Conservation (phyloP, 2,329 filamentous ascomycete species). For the Fusarium sp. region DNA sequence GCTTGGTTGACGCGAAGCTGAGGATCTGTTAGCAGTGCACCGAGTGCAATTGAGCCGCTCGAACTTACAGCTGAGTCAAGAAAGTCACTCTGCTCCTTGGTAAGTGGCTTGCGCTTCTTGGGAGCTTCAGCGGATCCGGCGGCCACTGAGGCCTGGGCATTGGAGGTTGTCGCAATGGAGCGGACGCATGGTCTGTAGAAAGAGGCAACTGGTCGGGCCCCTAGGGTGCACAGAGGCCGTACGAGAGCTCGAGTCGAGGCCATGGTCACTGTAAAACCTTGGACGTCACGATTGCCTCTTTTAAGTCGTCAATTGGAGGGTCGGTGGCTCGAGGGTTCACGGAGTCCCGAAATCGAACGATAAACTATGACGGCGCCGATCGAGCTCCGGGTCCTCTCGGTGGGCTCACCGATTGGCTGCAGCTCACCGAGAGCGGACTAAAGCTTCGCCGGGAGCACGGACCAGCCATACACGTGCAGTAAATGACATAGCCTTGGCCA, state of each 20-base stretch:
- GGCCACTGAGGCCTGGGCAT: constrained; percentile 30
- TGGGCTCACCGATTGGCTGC: constrained; percentile 18
- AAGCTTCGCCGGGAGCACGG: constrained; percentile 36
- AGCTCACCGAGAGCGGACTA: constrained; percentile 40
- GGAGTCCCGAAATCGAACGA: constrained; percentile 41
- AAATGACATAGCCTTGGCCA: constrained; percentile 43
- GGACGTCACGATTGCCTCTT: background rate
- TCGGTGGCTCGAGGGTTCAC: background rate
- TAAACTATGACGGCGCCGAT: constrained; percentile 32
- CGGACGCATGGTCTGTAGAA: constrained; percentile 32
- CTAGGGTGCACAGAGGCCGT: constrained; percentile 29
- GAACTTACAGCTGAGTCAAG: constrained; percentile 76
- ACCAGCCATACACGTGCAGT: constrained; percentile 41
- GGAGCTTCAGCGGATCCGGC: constrained; percentile 41
- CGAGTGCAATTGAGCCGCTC: background rate
- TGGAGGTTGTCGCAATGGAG: constrained; percentile 38
- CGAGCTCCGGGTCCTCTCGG: constrained; percentile 22
- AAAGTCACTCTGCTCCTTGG: constrained; percentile 77
- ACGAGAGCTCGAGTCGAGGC: constrained; percentile 31
- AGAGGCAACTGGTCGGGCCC: constrained; percentile 23
- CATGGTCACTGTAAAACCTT: constrained; percentile 27
- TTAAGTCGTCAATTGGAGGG: constrained; percentile 18
- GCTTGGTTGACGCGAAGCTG: constrained; percentile 96
- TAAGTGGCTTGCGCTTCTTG: constrained; percentile 70
- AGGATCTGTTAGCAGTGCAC: constrained; percentile 14